Base-by-base conservation (phyloP, 257 asterid genomes). In the Solanum chilense region DNA sequence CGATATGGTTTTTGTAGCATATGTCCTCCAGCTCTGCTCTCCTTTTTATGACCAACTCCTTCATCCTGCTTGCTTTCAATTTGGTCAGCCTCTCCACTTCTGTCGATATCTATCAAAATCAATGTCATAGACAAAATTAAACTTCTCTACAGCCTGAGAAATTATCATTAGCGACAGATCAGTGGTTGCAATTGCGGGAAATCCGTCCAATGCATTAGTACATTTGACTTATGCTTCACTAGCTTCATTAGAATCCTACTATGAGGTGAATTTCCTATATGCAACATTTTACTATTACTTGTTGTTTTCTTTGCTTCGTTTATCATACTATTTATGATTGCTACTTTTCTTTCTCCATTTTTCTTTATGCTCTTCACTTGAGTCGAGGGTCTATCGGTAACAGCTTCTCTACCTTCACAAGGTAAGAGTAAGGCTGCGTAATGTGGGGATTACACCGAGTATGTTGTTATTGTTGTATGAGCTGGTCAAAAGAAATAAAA, bases 11-110 rank as follows among this genome's bases (percentile, higher is more conserved):
- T 66, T 80, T 87, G 60, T 47, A 25, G 86, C 88, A 87, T 77
- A 87, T 29, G 62, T 87, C 88, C 86, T 87, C 88, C 37, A 78
- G 44, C 71, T 87, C 88, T 25, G 35, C 69, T 60, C 88, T 87
- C 88, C 44, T 87, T 49, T 87, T 87, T 25, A 87, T 18, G 10
- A 87, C 88, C 45, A 87, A 44, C 52, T 87, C 88, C 71, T 87
- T 87, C 88, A 87, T 87, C 41, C 77, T 87, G 81, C 86, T 87
- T 18, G 88, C 88, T 82, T 87, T 87, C 62, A 87, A 69, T 37
- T 87, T 66, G 3, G 44, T 81, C 33, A 87, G 44, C 70, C 81
- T 62, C 73, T 80, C 77, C 49, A 87, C 88, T 87, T 87, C 88
- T 68, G 78, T 35, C 33, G 76, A 80, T 37, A 87, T 85, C 88